phyloP scores from a whole-genome alignment of 2,329 filamentous ascomycete species.

The Aspergillus udagawae region DNA sequence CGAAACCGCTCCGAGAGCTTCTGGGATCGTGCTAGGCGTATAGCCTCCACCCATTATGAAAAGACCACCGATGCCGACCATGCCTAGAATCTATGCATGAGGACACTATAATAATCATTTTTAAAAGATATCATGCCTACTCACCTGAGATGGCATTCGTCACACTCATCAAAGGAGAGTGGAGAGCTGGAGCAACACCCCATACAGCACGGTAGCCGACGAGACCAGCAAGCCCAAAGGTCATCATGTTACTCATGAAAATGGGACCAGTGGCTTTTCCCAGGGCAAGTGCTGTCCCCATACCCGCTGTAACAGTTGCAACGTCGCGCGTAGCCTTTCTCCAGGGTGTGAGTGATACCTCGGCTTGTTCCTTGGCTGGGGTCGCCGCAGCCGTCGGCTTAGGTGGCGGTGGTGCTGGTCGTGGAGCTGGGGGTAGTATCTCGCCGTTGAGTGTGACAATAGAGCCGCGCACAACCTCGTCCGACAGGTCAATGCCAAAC shows the following conservation, averaged over 20 bases:
- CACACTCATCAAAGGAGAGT: constrained; percentile 87
- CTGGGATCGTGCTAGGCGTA: constrained; percentile 72
- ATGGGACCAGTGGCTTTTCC: constrained; percentile 77
- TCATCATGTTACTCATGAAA: constrained; percentile 86
- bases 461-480: constrained; percentile 80
- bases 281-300: constrained; percentile 69
- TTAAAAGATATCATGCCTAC: constrained; percentile 2
- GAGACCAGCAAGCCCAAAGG: constrained; percentile 75
- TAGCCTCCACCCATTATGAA: constrained; percentile 85
- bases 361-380: constrained; percentile 50
- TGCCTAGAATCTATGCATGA: constrained; percentile 42
- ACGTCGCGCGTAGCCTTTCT: constrained; percentile 76
- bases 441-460: constrained; percentile 78
- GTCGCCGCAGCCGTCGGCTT: constrained; percentile 50
- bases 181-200: constrained; percentile 78
- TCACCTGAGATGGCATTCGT: constrained; percentile 84
- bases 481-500: constrained; percentile 74
- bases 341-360: constrained; percentile 72
- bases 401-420: constrained; percentile 57
- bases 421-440: constrained; percentile 70
- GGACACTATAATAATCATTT: constrained; percentile 13
- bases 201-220: constrained; percentile 87
- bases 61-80: constrained; percentile 84
- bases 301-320: constrained; percentile 67
- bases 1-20: constrained; percentile 71